Evolutionary conservation across 1,284 basidiomycete genomes (phyloP), one percentile per base, ranked within the genome.

Genomic region (Irpex lacteus): DNA sequence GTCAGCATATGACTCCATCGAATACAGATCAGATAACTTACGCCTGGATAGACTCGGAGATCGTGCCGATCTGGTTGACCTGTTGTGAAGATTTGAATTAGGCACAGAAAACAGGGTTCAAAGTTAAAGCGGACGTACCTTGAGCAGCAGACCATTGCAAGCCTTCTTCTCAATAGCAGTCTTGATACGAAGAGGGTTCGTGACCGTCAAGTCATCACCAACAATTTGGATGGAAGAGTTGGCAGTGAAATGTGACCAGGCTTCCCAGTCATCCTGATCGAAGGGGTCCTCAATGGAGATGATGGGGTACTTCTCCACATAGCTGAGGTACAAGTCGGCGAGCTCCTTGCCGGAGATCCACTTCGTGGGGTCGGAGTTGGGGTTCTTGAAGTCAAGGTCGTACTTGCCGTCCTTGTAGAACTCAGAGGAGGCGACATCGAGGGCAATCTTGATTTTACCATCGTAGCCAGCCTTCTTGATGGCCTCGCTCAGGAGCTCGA

Each of bases 361-460:
- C 82, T 98, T 95, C 82, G 87, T 91, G 58, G 94, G 85, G 83
- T 99, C 97, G 68, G 96, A 98, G 85, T 98, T 98, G 79, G 97
- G 92, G 89, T 98, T 98, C 89, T 99, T 96, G 88, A 97, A 98
- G 87, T 99, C 96, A 67, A 99, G 84, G 79, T 99, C 97, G 82
- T 99, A 99, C 85, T 98, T 98, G 77, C 96, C 97, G 21, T 98
- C 96, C 89, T 98, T 99, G 92, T 95, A 99, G 87, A 99, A 99
- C 81, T 99, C 98, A 77, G 97, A 99, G 19, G 96, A 98, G 66
- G 98, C 97, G 68, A 99, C 98, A 74, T 99, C 98, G 71, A 99
- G 94, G 69, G 94, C 97, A 77, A 99, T 99, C 83, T 98, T 95
- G 81, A 99, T 90, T 84, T 98, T 96, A 76, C 96, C 97, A 77